These are phyloP conservation scores for Lomentospora prolificans DNA, from an alignment of 2,329 filamentous ascomycete species.

Conservation along the genomic window DNA sequence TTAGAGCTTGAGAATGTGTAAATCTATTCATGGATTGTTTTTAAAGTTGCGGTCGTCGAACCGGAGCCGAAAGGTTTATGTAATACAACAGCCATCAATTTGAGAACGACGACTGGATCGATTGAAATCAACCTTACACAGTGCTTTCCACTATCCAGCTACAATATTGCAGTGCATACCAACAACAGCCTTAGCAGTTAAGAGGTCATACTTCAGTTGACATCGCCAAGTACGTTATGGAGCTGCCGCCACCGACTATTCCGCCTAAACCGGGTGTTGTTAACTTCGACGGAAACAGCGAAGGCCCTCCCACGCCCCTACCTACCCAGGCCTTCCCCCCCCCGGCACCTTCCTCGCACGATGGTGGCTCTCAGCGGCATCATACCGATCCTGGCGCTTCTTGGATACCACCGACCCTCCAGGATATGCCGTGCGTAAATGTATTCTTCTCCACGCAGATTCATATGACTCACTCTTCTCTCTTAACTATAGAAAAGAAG, in stretches of 20 bases:
- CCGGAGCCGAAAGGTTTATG: too few species aligned
- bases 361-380: not conserved
- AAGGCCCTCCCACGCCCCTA: not conserved
- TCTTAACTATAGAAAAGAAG: constrained; percentile 53
- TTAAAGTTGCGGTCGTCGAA: too few species aligned
- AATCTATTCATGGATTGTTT: too few species aligned
- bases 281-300: not conserved
- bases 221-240: not conserved
- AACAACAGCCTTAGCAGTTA: too few species aligned
- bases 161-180: too few species aligned
- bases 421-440: constrained; percentile 66
- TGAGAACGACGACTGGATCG: too few species aligned
- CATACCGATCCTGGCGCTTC: constrained; percentile 49
- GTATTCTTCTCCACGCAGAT: constrained; percentile 15
- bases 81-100: too few species aligned
- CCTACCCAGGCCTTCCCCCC: not conserved
- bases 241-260: not conserved
- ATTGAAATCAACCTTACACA: too few species aligned
- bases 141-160: too few species aligned
- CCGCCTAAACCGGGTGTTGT: not conserved
- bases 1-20: too few species aligned
- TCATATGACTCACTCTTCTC: constrained; percentile 7
- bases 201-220: too few species aligned
- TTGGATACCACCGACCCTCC: constrained; percentile 69
- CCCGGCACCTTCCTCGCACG: not conserved